phyloP scores from a whole-genome alignment of 169 alveolate species.

The Cryptosporidium ubiquitum region DNA sequence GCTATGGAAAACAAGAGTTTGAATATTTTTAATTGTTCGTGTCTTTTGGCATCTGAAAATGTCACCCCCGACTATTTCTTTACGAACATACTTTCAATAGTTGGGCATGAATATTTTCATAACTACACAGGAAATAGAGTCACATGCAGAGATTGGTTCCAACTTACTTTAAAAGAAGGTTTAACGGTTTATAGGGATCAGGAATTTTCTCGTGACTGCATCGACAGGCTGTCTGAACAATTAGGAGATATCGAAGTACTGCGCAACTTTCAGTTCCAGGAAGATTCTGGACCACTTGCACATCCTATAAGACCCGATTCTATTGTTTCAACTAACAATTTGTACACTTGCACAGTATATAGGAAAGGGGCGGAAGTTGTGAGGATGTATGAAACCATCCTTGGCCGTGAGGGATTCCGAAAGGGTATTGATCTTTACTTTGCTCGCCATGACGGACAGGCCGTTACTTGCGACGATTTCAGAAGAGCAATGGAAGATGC shows the following conservation, averaged over 20 bases:
- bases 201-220: constrained; percentile 84
- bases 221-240: constrained; percentile 85
- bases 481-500: constrained; percentile 91
- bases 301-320: constrained; percentile 94
- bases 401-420: constrained; percentile 91
- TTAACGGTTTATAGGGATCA: constrained; percentile 93
- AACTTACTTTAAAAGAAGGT: constrained; percentile 93
- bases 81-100: constrained; percentile 87
- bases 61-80: constrained; percentile 89
- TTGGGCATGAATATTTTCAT: constrained; percentile 93
- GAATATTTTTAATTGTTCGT: constrained; percentile 89
- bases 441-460: constrained; percentile 90
- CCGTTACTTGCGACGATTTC: constrained; percentile 95
- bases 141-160: constrained; percentile 94
- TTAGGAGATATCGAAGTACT: constrained; percentile 86
- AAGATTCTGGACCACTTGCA: constrained; percentile 93
- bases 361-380: constrained; percentile 95
- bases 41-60: constrained; percentile 87
- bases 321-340: constrained; percentile 90
- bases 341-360: constrained; percentile 93
- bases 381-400: constrained; percentile 91
- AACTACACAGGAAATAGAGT: constrained; percentile 95
- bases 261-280: constrained; percentile 87
- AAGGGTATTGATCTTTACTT: constrained; percentile 92
- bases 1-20: constrained; percentile 95